Base-by-base conservation (phyloP, 192 early-diverging fungal species). In the Phlyctochytrium bullatum region DNA sequence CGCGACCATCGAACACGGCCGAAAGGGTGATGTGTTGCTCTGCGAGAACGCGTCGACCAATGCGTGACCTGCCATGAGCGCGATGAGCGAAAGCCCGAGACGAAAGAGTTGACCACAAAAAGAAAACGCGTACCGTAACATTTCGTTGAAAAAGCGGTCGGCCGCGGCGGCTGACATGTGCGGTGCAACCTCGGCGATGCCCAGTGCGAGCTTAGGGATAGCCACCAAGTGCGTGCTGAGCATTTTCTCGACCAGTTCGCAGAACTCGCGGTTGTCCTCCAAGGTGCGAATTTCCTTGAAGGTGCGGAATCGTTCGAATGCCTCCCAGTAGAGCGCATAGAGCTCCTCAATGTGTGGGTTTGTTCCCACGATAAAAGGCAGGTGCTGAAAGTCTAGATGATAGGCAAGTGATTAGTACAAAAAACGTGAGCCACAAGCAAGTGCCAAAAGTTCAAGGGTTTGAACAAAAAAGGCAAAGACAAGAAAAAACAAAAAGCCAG, bases 251-350 rank as follows among this genome's bases (percentile, higher is more conserved):
- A 98, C 67, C 50, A 88, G 73, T 20, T 88, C 83, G 82, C 93
- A 96, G 66, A 92, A 94, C 36, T 73, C 59, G 58, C 85, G 76
- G 71, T 98, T 96, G 54, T 94, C 89, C 50, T 93, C 88, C 36
- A 93, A 73, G 1, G 88, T 90, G 66, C 84, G 82, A 33, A 98
- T 92, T 2, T 69, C 66, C 10, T 88, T 83, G 24, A 92, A 76
- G 62, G 85, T 79, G 53, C 88, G 81, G 66, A 96, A 84, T 62
- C 75, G 76, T 54, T 96, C 93, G 73, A 98, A 96, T 0, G 93
- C 93, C n/a, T 85, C 80, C 96, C 93, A 96, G 74, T 96, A 98
- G 52, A 96, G 78, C 53, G 87, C 82, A 67, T 98, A 96, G 24
- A 95, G 87, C 23, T 69, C 77, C 72, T 90, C 84, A 61, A 96